phyloP scores from a whole-genome alignment of 148 eudicot genomes.

The Fagopyrum tataricum region DNA sequence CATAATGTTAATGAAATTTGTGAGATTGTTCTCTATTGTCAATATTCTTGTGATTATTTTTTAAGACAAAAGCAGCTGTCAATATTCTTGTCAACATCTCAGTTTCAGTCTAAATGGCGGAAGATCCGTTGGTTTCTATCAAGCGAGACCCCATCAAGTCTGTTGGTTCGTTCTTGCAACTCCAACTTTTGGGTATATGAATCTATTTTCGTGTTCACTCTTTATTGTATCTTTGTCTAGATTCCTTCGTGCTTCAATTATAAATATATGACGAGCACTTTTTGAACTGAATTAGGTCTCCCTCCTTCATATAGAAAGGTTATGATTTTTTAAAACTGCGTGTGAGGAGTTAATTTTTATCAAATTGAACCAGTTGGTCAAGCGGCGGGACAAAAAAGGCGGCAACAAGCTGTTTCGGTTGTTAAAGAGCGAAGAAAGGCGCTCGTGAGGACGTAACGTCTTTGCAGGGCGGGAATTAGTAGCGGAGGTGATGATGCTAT shows the following conservation, averaged over 20 bases:
- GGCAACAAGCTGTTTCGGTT: constrained; percentile 65
- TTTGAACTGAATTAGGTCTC: neutral
- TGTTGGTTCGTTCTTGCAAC: constrained; percentile 33
- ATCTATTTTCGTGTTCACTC: neutral
- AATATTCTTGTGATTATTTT: neutral
- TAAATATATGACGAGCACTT: neutral
- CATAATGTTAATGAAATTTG: neutral
- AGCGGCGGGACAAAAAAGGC: constrained; percentile 57
- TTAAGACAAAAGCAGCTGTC: too few species aligned
- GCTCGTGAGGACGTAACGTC: constrained; percentile 72
- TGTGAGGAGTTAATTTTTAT: neutral
- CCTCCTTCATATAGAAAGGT: neutral
- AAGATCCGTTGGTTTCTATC: constrained; percentile 38
- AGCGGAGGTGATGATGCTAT: constrained; percentile 19
- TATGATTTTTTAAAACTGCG: neutral
- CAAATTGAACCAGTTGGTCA: constrained; percentile 51
- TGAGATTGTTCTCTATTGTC: neutral
- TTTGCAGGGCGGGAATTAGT: constrained; percentile 68
- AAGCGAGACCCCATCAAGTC: constrained; percentile 68
- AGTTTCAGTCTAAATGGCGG: constrained; percentile 38
- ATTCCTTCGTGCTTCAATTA: neutral
- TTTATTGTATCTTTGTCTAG: neutral
- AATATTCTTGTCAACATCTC: neutral
- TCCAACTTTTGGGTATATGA: constrained; percentile 5
- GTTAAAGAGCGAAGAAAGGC: constrained; percentile 90